Evolutionary conservation across 768 basidiomycete species (phyloP), one percentile per base, ranked within the genome.

Genomic region (Phaeolepiota aurea): DNA sequence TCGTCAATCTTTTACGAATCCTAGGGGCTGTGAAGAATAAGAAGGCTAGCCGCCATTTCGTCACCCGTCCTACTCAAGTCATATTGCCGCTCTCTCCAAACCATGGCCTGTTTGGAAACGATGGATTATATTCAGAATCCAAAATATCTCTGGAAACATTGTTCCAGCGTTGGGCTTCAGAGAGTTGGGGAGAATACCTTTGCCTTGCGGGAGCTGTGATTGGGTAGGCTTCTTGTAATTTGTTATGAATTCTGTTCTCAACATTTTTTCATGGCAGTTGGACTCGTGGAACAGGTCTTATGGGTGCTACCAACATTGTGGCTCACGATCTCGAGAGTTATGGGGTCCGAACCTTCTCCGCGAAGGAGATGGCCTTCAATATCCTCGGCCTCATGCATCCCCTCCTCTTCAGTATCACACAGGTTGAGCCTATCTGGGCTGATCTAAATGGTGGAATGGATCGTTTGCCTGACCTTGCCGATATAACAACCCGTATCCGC

Each of bases 291-390:
- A 99, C 96, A 7, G 93, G 94, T 43, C 67, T 99, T 38, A 98
- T 99, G 96, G 83, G 77, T 43, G 85, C 92, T 3, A 93, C 90
- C 32, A 93, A 93, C 66, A 88, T 85, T 32, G 84, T 97, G 39
- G 91, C 96, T 19, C 87, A 93, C 43, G 90, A 91, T 40, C 74
- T 99, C 32, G 96, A 99, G 66, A 74, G 80, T 44, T 76, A 85
- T 47, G 96, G 96, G 46, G 89, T 96, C 44, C 80, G 96, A 49
- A 99, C 96, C 1, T 99, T 98, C 78, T 98, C 94, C 0, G 87
- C 96, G 20, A 98, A 98, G 69, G 96, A 99, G 66, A 99, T 98
- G 96, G 93, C 96, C 0, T 99, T 99, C 79, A 99, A 99, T 64
- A 91, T 99, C 53, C 83, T 99, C 41, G 94, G 96, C 45, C 75